Evolutionary conservation across 805 yeast species (phyloP), one percentile per base, ranked within the genome.

Genomic region (Sugiyamaella marilandica): DNA sequence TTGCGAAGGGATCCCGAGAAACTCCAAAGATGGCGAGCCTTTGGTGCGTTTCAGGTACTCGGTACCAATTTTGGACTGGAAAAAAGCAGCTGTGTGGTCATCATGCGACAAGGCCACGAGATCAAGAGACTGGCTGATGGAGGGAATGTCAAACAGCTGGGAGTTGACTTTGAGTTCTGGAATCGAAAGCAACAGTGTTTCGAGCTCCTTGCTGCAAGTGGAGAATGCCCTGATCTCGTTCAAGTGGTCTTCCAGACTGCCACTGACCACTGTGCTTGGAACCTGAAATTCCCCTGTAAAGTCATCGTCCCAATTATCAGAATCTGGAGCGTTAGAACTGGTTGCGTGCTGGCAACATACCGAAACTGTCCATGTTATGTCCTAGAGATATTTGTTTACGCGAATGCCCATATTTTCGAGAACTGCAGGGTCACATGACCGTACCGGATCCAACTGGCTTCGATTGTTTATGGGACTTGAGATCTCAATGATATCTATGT

Each of bases 261-360:
- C 58, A 49, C 52, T 53, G 46, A 32, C 47, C 13, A 56, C 35
- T 3, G 45, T 31, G 3, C 41, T 47, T 3, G 61, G 57, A 33
- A 60, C 53, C 11, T 45, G 37, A 13, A 64, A 45, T 8, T 59
- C 66, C 10, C 63, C 66, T 35, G 56, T 57, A 51, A 64, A 87
- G 72, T 67, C 87, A 87, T 64, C 79, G 73, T 4, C 95, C 95
- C 71, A 88, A 91, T 44, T 49, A 16, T 59, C 62, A n/a, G 54
- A 16, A 24, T 41, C 49, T 41, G 16, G 43, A 24, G 7, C 29
- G 7, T 39, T 39, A 39, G 43, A 39, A 13, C 16, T 9, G 5
- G 11, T 13, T 13, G 43, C 24, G 19, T 16, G 21, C 24, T n/a
- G 13, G 21, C 16, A n/a, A 39, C 43, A 5, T 39, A 39, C 43